Conservation (phyloP, 768 basidiomycete genomes). For the Cantharellus anzutake region DNA sequence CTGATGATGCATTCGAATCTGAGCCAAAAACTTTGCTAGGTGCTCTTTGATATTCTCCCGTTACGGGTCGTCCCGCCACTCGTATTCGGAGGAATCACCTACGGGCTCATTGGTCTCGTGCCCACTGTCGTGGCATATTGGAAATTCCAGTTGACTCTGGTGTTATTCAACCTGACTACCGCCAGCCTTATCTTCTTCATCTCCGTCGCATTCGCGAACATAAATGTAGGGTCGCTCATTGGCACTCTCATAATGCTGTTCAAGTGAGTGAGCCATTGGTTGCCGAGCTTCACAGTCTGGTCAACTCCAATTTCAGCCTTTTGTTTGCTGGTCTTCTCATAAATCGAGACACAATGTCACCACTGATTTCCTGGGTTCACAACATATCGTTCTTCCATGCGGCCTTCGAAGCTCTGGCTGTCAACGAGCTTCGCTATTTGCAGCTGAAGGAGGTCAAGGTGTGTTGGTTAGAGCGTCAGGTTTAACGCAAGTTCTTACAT, state of each 20-base stretch:
- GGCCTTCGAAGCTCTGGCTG: slow-evolving; percentile 91
- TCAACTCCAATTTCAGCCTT: slow-evolving; percentile 30
- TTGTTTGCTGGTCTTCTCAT: slow-evolving; percentile 91
- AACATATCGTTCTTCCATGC: slow-evolving; percentile 97
- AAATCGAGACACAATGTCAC: slow-evolving; percentile 71
- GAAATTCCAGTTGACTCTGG: slow-evolving; percentile 94
- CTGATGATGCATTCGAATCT: not conserved
- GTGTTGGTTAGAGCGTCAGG: slow-evolving; percentile 13
- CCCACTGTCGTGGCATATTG: slow-evolving; percentile 80
- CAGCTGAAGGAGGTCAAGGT: slow-evolving; percentile 85
- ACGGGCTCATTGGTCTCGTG: slow-evolving; percentile 86
- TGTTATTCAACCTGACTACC: slow-evolving; percentile 92
- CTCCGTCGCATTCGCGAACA: slow-evolving; percentile 73
- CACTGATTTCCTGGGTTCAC: slow-evolving; percentile 65
- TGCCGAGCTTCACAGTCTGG: not conserved
- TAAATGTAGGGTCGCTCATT: slow-evolving; percentile 79
- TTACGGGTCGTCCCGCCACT: slow-evolving; percentile 87
- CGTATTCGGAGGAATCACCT: slow-evolving; percentile 89
- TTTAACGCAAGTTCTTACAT: not conserved
- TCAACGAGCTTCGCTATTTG: slow-evolving; percentile 88
- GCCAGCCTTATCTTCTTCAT: slow-evolving; percentile 82
- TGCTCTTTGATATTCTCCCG: slow-evolving; percentile 92
- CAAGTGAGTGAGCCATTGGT: slow-evolving; percentile 44
- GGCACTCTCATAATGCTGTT: slow-evolving; percentile 95
- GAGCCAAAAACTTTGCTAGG: slow-evolving; percentile 21